Evolutionary conservation across 306 rosid genomes (phyloP), one percentile per base, ranked within the genome.

Genomic region (Fragaria iinumae): DNA sequence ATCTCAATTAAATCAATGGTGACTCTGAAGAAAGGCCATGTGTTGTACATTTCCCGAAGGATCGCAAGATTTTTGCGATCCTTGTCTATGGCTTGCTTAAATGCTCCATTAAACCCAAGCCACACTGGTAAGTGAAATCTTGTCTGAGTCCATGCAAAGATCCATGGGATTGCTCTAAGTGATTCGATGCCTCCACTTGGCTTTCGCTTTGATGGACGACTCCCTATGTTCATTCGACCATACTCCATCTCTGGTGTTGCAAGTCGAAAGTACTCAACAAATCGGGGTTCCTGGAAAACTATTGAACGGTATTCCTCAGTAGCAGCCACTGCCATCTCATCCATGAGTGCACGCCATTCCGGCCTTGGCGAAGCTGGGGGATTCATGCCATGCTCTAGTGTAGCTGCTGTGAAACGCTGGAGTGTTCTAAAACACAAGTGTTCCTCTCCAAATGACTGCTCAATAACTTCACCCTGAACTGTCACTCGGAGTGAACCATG

Each of bases 181-280:
- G 98, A 95, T 73, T 95, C 97, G 1, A 95, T 95, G 55, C 98
- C 98, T 74, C 98, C 98, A 65, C 98, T 95, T 4, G 98, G 98
- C 89, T 90, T 92, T 77, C 98, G 76, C 50, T 95, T 95, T 7
- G 98, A 87, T 45, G 98, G 98, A 80, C 98, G 98, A 75, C 98
- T 95, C 25, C 98, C 98, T 68, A 95, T 95, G 83, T 95, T 95
- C 98, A 95, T 95, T 57, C 97, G 81, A 60, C 98, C 98, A 32
- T 3, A 95, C 86, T 95, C 98, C 85, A 89, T 69, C 86, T 94
- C 98, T 0, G 98, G 98, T 32, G 41, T 38, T 38, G 41, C 8
- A 38, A 38, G 41, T 38, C 41, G 6, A 38, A 38, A 38, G 41
- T 38, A 38, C 41, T 38, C 41, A 38, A 38, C 41, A 38, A 38